Evolutionary conservation across 352 stramenopile genomes (phyloP), one percentile per base, ranked within the genome.

Genomic region (Phytopythium boreale): DNA sequence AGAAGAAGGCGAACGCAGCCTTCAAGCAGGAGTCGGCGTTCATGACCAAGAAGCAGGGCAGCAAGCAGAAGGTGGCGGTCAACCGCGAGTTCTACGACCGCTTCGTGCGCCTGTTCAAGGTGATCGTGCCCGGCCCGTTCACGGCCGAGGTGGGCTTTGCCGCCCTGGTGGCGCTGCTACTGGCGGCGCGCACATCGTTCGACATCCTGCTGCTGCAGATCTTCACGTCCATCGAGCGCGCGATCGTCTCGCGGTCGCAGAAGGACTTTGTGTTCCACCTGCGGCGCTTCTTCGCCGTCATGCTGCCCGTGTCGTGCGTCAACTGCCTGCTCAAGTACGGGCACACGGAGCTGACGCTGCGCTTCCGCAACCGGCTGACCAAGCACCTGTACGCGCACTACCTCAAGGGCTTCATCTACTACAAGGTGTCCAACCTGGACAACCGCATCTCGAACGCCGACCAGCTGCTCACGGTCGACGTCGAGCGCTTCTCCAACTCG

Each of bases 341-440:
- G 0, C 85, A 90, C 63, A 88, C 85, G 17, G 85, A 94, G 68
- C 70, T 94, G 14, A 89, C 75, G 61, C 75, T 97, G 34, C 83
- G 89, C 58, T 96, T 95, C 69, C 86, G 90, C 19, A 85, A 84
- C 62, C 71, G 90, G 17, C 75, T 97, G 14, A 96, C 89, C 4
- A 74, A 66, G 58, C 75, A 95, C 61, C 64, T 97, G 29, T 94
- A 96, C 76, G 72, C 64, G 34, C 82, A 93, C 44, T 97, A 97
- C 69, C 72, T 97, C 61, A 84, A 90, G 63, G 84, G 84, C 2
- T 96, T 96, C 59, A 88, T 89, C 53, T 97, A 93, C 75, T 97
- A 97, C 79, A 93, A 94, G 56, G 86, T 97, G 49, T 91, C 89
- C 8, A 97, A 97, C 67, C 64, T 97, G 44, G 89, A 96, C 71